Conservation (phyloP, 768 basidiomycete species). For the Pleurotus citrinopileatus region DNA sequence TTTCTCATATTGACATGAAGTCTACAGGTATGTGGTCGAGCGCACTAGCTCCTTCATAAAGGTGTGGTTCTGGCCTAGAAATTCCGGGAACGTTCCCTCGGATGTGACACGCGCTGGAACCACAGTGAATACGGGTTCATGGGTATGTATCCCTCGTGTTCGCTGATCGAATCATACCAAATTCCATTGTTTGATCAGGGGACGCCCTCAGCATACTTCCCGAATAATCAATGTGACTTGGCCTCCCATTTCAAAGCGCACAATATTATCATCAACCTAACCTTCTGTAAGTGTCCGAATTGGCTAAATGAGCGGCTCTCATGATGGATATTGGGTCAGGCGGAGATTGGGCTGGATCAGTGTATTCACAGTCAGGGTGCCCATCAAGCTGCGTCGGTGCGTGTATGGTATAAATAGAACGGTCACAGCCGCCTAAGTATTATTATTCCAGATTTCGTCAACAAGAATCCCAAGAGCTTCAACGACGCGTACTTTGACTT, state of each 20-base stretch:
- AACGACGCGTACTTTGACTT: slow-evolving; percentile 64
- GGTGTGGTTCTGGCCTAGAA: slow-evolving; percentile 63
- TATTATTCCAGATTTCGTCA: slow-evolving; percentile 48
- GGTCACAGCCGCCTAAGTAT: not conserved
- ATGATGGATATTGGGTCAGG: slow-evolving; percentile 19
- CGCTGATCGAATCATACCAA: not conserved
- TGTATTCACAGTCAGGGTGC: slow-evolving; percentile 45
- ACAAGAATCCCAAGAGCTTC: slow-evolving; percentile 60
- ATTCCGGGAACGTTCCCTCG: slow-evolving; percentile 32
- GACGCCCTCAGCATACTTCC: slow-evolving; percentile 55
- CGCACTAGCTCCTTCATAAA: slow-evolving; percentile 47
- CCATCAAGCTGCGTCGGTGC: slow-evolving; percentile 49
- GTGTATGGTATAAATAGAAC: slow-evolving; percentile 13
- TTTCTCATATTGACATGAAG: not conserved
- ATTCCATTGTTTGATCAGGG: slow-evolving; percentile 36
- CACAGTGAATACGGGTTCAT: slow-evolving; percentile 35
- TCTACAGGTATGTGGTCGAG: slow-evolving; percentile 50
- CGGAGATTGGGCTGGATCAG: slow-evolving; percentile 56
- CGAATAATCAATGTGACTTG: slow-evolving; percentile 58
- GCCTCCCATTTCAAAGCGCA: slow-evolving; percentile 47
- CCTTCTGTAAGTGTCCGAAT: slow-evolving; percentile 31
- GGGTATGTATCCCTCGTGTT: slow-evolving; percentile 30
- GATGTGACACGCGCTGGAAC: slow-evolving; percentile 33
- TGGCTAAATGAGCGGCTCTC: not conserved
- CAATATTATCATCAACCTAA: slow-evolving; percentile 64